Conservation (phyloP, 768 basidiomycete species). For the Neoboletus brunneissimus region DNA sequence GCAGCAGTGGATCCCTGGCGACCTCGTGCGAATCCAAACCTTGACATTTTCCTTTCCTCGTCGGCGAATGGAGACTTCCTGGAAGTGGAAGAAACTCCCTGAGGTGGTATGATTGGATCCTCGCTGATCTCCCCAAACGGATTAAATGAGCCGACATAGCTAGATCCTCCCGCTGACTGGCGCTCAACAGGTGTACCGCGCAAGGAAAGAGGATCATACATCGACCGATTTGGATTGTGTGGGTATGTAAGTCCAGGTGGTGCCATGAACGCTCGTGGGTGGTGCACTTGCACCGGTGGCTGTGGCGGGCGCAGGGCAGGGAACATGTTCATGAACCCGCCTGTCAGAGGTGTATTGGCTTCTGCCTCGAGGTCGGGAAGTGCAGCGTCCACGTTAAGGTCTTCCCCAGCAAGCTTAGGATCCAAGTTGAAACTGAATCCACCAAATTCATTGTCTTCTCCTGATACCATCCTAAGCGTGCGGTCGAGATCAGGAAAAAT, state of each 20-base stretch:
- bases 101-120: conserved; percentile 37
- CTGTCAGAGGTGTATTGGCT: conserved; percentile 55
- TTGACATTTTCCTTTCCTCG: conserved; percentile 61
- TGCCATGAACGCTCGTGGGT: conserved; percentile 37
- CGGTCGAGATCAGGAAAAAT: conserved; percentile 91
- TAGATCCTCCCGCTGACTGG: conserved; percentile 44
- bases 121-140: conserved; percentile 68
- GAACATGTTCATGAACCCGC: conserved; percentile 69
- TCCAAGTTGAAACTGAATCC: conserved; percentile 88
- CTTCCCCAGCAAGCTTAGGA: conserved; percentile 60
- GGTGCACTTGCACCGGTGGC: conserved; percentile 20
- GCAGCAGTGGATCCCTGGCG: conserved; percentile 56
- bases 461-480: conserved; percentile 69
- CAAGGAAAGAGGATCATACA: conserved; percentile 52
- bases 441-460: conserved; percentile 55
- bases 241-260: conserved; percentile 57
- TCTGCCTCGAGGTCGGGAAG: conserved; percentile 48
- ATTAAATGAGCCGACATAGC: conserved; percentile 76
- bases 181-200: conserved; percentile 44
- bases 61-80: conserved; percentile 51
- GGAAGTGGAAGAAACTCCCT: conserved; percentile 31
- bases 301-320: conserved; percentile 50
- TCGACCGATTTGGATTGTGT: conserved; percentile 46
- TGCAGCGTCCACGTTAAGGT: conserved; percentile 38
- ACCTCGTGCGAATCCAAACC: conserved; percentile 79